These are phyloP conservation scores for Pyricularia grisea DNA, from an alignment of 2,329 filamentous ascomycete species.

Conservation along the genomic window DNA sequence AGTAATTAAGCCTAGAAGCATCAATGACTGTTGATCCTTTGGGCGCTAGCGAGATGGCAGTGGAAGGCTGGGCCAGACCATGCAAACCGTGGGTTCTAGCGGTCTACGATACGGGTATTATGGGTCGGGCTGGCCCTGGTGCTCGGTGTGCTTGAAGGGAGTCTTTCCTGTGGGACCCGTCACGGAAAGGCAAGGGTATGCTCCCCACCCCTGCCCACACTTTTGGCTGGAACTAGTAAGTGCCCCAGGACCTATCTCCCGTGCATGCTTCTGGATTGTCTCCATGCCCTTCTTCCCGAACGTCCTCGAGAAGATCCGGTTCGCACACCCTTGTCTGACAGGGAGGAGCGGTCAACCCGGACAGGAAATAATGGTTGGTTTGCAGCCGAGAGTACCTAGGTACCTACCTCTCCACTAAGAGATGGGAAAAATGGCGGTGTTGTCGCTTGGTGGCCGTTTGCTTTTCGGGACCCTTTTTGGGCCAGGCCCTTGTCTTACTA, in stretches of 20 bases:
- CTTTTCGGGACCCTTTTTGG: background rate
- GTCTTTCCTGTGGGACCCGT: background rate
- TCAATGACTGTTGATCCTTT: background rate
- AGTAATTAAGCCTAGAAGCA: background rate
- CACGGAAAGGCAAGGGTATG: background rate
- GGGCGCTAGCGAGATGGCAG: background rate
- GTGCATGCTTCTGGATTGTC: background rate
- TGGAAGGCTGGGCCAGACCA: background rate
- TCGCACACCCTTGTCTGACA: background rate
- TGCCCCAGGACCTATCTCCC: background rate
- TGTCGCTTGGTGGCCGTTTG: background rate
- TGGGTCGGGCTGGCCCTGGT: background rate
- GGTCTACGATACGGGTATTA: background rate
- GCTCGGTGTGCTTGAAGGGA: background rate
- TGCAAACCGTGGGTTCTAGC: background rate
- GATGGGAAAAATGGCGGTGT: slow-evolving; percentile 4
- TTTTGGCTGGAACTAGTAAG: background rate
- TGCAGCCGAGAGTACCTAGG: background rate
- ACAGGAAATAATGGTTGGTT: background rate
- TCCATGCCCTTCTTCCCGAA: background rate
- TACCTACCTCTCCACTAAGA: background rate
- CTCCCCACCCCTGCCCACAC: background rate
- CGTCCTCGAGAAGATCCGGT: background rate
- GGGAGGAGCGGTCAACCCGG: slow-evolving; percentile 4
- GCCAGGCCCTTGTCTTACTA: background rate